Percentiles rank a stretch among this genome's conserved stretches.
Conservation (phyloP, 2,329 filamentous ascomycete genomes). For the Aureobasidium leucospermi region DNA sequence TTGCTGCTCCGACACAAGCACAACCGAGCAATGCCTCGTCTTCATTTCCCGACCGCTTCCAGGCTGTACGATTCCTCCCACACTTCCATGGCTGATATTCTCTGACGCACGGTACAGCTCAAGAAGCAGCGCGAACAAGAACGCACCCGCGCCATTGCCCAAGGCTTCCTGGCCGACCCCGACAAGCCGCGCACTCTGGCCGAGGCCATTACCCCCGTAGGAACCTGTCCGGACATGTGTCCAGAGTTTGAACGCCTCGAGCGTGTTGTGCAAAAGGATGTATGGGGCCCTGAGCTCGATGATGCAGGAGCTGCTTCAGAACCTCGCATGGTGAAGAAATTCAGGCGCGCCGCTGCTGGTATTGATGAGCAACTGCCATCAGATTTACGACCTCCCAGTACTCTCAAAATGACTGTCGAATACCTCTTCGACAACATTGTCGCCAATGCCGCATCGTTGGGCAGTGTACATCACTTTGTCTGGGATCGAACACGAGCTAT, state of each 20-base stretch:
- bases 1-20: neutral
- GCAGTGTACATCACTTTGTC: conserved; percentile 53
- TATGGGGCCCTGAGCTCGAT: conserved; percentile 48
- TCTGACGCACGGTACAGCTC: conserved; percentile 25
- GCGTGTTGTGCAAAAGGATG: conserved; percentile 54
- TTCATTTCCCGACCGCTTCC: conserved; percentile 10
- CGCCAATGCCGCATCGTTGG: conserved; percentile 41
- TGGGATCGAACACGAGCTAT: conserved; percentile 60
- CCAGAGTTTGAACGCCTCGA: conserved; percentile 56
- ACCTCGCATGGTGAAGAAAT: conserved; percentile 56
- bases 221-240: conserved; percentile 58
- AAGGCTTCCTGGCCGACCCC: conserved; percentile 51
- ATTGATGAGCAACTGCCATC: conserved; percentile 57
- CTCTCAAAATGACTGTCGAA: conserved; percentile 37
- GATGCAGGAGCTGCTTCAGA: conserved; percentile 35
- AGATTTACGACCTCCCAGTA: conserved; percentile 51
- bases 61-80: conserved; percentile 9
- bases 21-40: conserved; percentile 5
- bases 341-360: conserved; percentile 55
- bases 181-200: conserved; percentile 52
- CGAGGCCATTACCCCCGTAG: conserved; percentile 55
- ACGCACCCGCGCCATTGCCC: conserved; percentile 43
- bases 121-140: conserved; percentile 45
- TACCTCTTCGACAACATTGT: conserved; percentile 43
- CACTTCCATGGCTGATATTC: neutral